phyloP scores from a whole-genome alignment of 305 asterid genomes.

The Fraxinus sp. region DNA sequence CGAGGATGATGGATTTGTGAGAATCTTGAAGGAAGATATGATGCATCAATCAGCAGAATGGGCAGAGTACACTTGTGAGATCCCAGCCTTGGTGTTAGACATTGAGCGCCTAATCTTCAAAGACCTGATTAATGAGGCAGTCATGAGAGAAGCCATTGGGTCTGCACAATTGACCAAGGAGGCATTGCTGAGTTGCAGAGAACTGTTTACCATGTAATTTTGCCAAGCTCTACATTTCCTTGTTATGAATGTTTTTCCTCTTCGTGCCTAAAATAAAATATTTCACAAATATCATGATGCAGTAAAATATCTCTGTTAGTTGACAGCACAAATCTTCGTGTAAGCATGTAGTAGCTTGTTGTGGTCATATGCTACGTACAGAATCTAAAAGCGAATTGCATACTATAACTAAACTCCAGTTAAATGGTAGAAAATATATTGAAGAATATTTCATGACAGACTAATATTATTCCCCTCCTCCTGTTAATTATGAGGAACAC shows the following conservation, averaged over 20 bases:
- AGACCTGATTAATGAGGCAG: slow-evolving; percentile 75
- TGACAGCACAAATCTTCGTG: neutral
- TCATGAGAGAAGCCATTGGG: slow-evolving; percentile 43
- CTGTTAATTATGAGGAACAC: neutral
- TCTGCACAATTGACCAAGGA: slow-evolving; percentile 36
- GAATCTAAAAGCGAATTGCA: neutral
- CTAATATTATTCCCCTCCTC: neutral
- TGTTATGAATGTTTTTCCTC: slow-evolving; percentile 20
- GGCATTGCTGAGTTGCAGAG: slow-evolving; percentile 44
- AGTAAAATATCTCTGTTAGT: neutral
- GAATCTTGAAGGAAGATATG: slow-evolving; percentile 57
- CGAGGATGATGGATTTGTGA: slow-evolving; percentile 46
- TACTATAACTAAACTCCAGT: neutral
- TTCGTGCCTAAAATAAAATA: slow-evolving; percentile 17
- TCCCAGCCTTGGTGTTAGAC: slow-evolving; percentile 77
- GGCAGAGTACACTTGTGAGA: slow-evolving; percentile 47
- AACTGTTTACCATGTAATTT: slow-evolving; percentile 27
- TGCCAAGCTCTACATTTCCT: slow-evolving; percentile 17
- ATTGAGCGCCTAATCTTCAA: slow-evolving; percentile 82
- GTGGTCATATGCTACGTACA: neutral
- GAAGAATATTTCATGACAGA: neutral
- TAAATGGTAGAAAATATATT: neutral
- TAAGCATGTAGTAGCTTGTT: neutral
- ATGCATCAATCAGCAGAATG: slow-evolving; percentile 58
- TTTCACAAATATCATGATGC: neutral